Evolutionary conservation across 495 filamentous ascomycete genomes (phyloP), one percentile per base, ranked within the genome.

Genomic region (Darksidea phi): DNA sequence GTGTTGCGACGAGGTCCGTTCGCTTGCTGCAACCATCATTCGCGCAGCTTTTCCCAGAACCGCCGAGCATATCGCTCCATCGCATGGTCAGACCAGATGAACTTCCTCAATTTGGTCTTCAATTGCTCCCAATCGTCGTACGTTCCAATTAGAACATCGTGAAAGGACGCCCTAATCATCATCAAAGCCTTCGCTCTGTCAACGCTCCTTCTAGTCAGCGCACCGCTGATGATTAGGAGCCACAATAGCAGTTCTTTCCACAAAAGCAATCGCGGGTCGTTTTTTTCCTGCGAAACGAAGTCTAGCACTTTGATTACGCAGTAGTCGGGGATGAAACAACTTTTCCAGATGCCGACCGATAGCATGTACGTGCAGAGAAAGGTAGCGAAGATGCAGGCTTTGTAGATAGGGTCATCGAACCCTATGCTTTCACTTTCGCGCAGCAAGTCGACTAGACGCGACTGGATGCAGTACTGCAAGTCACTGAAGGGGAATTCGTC

Each of bases 341-440:
- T 49, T 26, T 61, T 42, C 58, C 50, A 61, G 7, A 55, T 61
- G 15, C 41, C 36, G 15, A 41, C 48, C 2, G 49, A 61, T 18
- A 61, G 41, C 20, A 54, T 61, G 23, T 61, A 61, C 36, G 58
- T 61, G 50, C 58, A 54, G 15, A 54, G 24, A 21, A 41, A 61
- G 8, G 42, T 18, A 4, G 43, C 58, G 15, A 54, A 48, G 18
- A 61, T 47, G 38, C 58, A 54, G n/a, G 50, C 58, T 38, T 61
- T 26, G 34, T 61, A 61, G 13, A 61, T 18, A 12, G 41, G 18
- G 17, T 48, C 18, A 23, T 24, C 20, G 17, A 12, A 15, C 23
- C 32, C 28, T 38, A 28, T 18, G 2, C 7, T 6, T 20, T 42
- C 48, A 25, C 11, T 32, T 10, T 54, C 49, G 24, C 17, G 8